Percentiles rank a stretch among this genome's conserved stretches.
These are phyloP conservation scores for Magnolia officinalis DNA, from an alignment of 164 flowering plant species.

Conservation along the genomic window DNA sequence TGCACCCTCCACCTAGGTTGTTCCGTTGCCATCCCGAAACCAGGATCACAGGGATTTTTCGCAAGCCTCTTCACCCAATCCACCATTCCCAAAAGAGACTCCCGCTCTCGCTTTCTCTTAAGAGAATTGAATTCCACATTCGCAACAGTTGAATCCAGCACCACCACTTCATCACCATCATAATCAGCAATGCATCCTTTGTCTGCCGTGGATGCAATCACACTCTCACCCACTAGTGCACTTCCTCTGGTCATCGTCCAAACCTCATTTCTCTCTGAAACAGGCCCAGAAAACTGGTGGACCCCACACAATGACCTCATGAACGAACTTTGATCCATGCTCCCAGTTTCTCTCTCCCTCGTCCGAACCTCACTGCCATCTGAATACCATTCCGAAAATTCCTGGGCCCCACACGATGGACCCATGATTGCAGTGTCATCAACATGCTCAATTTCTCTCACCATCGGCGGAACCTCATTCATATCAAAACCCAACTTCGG, in stretches of 20 bases:
- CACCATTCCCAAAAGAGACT: conserved; percentile 33
- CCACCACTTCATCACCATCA: conserved; percentile 23
- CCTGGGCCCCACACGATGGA: background rate
- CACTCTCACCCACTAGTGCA: background rate
- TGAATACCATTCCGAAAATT: background rate
- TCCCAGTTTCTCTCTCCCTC: background rate
- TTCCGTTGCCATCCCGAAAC: conserved; percentile 36
- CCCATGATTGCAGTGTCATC: background rate
- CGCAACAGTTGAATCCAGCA: conserved; percentile 14
- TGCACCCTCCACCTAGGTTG: conserved; percentile 35
- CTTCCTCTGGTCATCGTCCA: background rate
- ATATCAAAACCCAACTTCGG: background rate
- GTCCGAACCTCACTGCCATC: conserved; percentile 21
- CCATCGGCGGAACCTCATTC: background rate
- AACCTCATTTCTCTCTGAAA: background rate
- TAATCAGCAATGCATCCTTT: conserved; percentile 1
- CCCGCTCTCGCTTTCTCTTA: conserved; percentile 50
- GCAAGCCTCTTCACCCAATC: conserved; percentile 56
- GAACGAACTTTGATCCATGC: background rate
- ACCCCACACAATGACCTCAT: background rate
- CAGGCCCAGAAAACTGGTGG: conserved; percentile 1
- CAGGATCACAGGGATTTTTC: conserved; percentile 52
- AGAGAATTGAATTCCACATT: background rate
- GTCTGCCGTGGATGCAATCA: background rate
- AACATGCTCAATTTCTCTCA: background rate